phyloP scores from a whole-genome alignment of 306 rosid species.

The Senna siamea region DNA sequence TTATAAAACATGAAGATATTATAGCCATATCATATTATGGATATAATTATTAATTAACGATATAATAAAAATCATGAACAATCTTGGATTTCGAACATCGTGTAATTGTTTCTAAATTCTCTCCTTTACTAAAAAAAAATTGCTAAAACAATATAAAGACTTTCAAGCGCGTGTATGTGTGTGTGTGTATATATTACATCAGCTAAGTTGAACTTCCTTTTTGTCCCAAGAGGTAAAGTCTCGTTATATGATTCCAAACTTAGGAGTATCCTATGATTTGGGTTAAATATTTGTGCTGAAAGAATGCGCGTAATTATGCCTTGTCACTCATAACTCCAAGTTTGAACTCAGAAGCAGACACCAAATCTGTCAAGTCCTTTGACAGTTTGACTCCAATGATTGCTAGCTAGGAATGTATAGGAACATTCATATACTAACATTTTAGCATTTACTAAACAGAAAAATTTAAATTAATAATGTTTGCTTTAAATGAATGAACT shows the following conservation, averaged over 20 bases:
- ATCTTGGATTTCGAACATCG: too few relatives aligned
- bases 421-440: background rate
- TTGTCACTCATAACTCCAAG: too few relatives aligned
- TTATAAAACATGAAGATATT: too few relatives aligned
- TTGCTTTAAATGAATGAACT: background rate
- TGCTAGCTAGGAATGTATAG: too few relatives aligned
- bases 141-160: background rate
- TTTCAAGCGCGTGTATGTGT: background rate
- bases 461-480: background rate
- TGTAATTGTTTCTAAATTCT: too few relatives aligned
- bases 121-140: background rate
- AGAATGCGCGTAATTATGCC: too few relatives aligned
- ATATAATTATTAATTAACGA: too few relatives aligned
- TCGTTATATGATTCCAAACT: conserved; percentile 26
- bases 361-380: background rate
- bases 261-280: background rate
- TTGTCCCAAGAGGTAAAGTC: conserved; percentile 2
- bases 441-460: background rate
- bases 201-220: background rate
- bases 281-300: background rate
- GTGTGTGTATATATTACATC: conserved; percentile 4
- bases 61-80: too few relatives aligned
- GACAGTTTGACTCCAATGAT: background rate
- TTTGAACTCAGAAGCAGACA: background rate
- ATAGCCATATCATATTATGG: too few relatives aligned